Percentiles rank a stretch among this genome's conserved stretches.
Evolutionary conservation across 2,329 filamentous ascomycete species (phyloP).

Genomic region (Leptographium radiaticola): DNA sequence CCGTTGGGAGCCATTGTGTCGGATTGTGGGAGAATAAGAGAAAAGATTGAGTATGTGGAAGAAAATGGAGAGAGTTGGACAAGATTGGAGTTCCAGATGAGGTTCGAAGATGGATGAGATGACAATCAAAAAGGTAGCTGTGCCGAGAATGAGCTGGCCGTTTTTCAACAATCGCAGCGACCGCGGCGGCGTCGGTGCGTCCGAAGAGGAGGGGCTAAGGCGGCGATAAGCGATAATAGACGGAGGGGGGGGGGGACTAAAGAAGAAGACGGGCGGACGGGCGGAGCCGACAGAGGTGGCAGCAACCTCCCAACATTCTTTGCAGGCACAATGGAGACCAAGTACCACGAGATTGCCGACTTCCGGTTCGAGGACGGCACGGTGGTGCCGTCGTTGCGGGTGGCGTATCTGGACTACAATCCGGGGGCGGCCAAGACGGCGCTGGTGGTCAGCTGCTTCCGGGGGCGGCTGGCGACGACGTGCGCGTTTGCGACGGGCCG

Average conservation of each 20-base stretch:
- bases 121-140: too few relatives aligned
- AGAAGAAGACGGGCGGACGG: neutral
- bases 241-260: neutral
- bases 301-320: neutral
- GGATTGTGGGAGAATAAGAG: neutral
- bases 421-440: constrained; percentile 2
- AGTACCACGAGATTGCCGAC: neutral
- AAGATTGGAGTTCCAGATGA: too few relatives aligned
- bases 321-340: neutral
- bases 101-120: too few relatives aligned
- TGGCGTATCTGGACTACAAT: constrained; percentile 7
- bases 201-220: neutral
- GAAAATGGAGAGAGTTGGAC: too few relatives aligned
- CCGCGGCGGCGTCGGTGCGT: neutral
- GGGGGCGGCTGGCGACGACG: constrained; percentile 6
- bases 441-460: constrained; percentile 8
- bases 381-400: constrained; percentile 2
- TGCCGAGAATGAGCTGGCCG: neutral
- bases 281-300: neutral
- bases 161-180: neutral
- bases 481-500: constrained; percentile 1
- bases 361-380: neutral
- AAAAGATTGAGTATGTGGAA: neutral
- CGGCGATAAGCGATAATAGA: neutral
- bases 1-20: constrained; percentile 20